Conservation (phyloP, 2,329 filamentous ascomycete species). For the Sporothrix euskadiensis region DNA sequence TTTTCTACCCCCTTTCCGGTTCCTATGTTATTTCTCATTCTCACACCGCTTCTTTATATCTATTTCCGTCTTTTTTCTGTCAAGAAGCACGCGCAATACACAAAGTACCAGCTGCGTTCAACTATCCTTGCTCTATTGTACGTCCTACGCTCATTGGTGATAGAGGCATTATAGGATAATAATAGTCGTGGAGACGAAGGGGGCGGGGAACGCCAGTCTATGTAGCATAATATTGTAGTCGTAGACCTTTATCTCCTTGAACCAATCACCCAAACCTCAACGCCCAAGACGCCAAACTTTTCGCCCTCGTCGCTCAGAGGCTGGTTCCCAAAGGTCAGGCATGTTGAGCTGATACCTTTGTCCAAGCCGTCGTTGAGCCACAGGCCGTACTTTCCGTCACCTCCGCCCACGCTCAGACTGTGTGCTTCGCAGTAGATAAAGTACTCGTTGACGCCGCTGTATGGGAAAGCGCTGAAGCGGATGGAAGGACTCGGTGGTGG, state of each 20-base stretch:
- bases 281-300: constrained; percentile 87
- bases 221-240: background rate
- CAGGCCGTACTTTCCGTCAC: constrained; percentile 85
- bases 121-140: background rate
- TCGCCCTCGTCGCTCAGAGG: constrained; percentile 87
- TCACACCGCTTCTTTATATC: background rate
- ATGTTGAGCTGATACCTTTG: constrained; percentile 77
- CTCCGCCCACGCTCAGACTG: constrained; percentile 84
- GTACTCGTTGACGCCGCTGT: constrained; percentile 94
- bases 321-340: constrained; percentile 93
- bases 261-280: constrained; percentile 93
- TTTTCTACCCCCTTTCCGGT: background rate
- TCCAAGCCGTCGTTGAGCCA: constrained; percentile 90
- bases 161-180: background rate
- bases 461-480: constrained; percentile 95
- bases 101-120: background rate
- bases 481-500: constrained; percentile 69
- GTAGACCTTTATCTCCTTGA: constrained; percentile 21
- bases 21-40: background rate
- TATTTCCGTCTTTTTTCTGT: background rate
- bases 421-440: constrained; percentile 88
- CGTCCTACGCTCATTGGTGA: background rate
- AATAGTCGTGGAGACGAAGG: background rate
- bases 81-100: background rate
- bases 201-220: background rate